Evolutionary conservation across 805 yeast genomes (phyloP).

Genomic region (Cephaloascus albidus): DNA sequence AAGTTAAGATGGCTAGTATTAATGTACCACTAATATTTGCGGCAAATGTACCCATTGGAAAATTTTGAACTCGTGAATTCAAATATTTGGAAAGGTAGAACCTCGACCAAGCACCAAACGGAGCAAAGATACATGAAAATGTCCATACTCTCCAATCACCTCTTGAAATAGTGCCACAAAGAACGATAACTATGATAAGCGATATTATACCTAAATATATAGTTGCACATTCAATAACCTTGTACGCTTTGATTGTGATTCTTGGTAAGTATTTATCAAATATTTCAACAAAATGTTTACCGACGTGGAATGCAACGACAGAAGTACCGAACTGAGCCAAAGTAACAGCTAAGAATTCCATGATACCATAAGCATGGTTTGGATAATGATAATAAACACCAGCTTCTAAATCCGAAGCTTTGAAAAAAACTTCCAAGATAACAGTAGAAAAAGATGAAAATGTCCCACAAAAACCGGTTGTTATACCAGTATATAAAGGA

Average conservation of each 20-base stretch:
- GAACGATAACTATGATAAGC: constrained; percentile 26
- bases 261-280: constrained; percentile 13
- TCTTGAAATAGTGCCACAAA: constrained; percentile 24
- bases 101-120: constrained; percentile 58
- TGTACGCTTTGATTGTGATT: neutral
- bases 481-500: constrained; percentile 47
- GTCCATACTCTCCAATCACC: constrained; percentile 62
- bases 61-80: constrained; percentile 32
- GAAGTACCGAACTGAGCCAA: constrained; percentile 56
- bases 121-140: constrained; percentile 56
- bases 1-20: constrained; percentile 30
- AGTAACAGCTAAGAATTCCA: constrained; percentile 61
- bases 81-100: constrained; percentile 40
- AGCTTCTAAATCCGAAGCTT: constrained; percentile 33
- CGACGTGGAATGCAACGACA: constrained; percentile 46
- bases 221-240: neutral
- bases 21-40: constrained; percentile 40
- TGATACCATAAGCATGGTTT: constrained; percentile 68
- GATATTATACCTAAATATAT: constrained; percentile 12
- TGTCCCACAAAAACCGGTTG: constrained; percentile 81
- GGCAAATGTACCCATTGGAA: constrained; percentile 45
- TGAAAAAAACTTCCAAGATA: constrained; percentile 43
- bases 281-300: constrained; percentile 35
- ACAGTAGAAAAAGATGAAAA: constrained; percentile 70
- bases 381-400: constrained; percentile 32